These are phyloP conservation scores for Ilex paraguariensis DNA, from an alignment of 305 asterid genomes.

Conservation along the genomic window DNA sequence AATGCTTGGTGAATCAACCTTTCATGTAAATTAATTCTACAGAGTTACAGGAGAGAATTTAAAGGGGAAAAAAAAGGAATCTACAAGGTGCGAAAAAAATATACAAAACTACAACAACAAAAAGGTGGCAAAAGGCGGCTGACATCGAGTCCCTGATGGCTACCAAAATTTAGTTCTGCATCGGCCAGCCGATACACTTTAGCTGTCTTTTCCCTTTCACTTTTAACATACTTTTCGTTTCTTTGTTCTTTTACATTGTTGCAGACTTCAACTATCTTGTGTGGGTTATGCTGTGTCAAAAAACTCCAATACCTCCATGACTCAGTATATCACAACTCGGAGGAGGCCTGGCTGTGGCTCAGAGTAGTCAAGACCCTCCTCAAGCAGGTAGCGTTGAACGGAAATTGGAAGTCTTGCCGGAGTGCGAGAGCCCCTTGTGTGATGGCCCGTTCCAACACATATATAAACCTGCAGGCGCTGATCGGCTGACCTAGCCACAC, in stretches of 20 bases:
- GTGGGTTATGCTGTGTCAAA: conserved; percentile 32
- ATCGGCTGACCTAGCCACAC: conserved; percentile 67
- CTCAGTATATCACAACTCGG: conserved; percentile 48
- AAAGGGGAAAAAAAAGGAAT: too few species aligned
- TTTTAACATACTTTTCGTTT: conserved; percentile 11
- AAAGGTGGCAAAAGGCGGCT: too few species aligned
- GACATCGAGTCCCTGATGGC: too few species aligned
- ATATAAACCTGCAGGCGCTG: conserved; percentile 68
- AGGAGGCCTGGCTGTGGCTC: conserved; percentile 87
- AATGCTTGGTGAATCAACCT: too few species aligned
- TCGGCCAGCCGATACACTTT: background rate
- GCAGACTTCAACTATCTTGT: conserved; percentile 5
- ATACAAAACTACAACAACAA: too few species aligned
- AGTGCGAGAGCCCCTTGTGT: conserved; percentile 67
- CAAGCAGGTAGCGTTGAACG: conserved; percentile 78
- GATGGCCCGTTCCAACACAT: conserved; percentile 83
- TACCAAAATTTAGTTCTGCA: too few species aligned
- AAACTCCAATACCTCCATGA: conserved; percentile 37
- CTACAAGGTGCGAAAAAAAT: too few species aligned
- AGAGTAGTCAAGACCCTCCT: conserved; percentile 75
- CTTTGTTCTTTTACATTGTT: conserved; percentile 1
- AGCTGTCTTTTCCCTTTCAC: background rate
- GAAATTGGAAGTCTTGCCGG: conserved; percentile 78
- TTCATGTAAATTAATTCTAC: too few species aligned
- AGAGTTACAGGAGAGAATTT: too few species aligned